Evolutionary conservation across 805 yeast genomes (phyloP), one percentile per base, ranked within the genome.

Genomic region (Ogataea siamensis): DNA sequence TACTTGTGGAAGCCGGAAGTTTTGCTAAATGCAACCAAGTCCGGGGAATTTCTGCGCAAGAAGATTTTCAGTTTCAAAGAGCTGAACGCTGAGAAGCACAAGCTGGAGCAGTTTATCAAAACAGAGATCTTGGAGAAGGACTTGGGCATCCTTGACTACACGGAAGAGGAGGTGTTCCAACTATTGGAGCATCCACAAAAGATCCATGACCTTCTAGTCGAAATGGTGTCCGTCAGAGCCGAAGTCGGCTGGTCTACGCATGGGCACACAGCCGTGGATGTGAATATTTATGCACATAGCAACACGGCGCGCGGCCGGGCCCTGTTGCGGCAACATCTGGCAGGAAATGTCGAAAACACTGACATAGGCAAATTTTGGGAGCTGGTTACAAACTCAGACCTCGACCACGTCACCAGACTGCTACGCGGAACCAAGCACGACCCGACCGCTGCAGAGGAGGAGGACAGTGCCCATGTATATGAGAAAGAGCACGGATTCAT

Each of bases 211-310:
- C 63, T 70, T 26, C 60, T 87, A 40, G 83, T 85, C 54, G 71
- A 79, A 39, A 74, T 89, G 74, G 74, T 87, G 8, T 83, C 95
- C 1, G 54, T 64, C n/a, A 76, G 95, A 47, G 87, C 97, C 0
- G 84, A 84, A 60, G 77, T 87, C 12, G 97, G 96, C n/a, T 89
- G 96, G 96, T 73, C 95, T 7, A 89, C 97, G 0, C 95, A 87
- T 54, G 98, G 97, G 20, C 98, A 89, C 61, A 81, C 95, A 14
- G 96, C 96, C 0, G 96, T 89, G 11, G 98, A 89, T 62, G 96
- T 89, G 24, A 89, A 91, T 55, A 84, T 91, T 33, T 89, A 89
- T 58, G 96, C 83, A 0, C 74, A 81, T 57, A 73, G 88, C 21
- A 82, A 82, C 51, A 76, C 72, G 17, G 66, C 68, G 33, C 51